Percentiles rank a stretch among this genome's conserved stretches.
These are phyloP conservation scores for Coniochaeta sp. DNA, from an alignment of 2,329 filamentous ascomycete species.

Conservation along the genomic window DNA sequence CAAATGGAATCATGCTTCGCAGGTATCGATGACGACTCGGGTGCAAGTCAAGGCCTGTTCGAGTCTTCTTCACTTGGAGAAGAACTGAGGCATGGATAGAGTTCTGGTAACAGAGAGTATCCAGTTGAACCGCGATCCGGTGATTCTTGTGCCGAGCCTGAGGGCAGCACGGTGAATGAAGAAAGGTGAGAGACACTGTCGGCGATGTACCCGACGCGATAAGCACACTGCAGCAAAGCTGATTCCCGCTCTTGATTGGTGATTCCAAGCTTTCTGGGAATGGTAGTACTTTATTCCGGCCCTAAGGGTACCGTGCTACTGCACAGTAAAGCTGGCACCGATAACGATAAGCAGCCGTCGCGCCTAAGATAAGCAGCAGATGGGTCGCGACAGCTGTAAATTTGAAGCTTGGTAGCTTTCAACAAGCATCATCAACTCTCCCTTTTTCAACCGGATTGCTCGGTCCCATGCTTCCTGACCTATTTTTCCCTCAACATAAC, in stretches of 20 bases:
- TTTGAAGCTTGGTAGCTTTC: neutral
- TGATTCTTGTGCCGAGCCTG: no score
- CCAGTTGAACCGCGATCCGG: no score
- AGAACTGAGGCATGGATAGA: no score
- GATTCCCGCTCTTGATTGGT: neutral
- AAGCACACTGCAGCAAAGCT: neutral
- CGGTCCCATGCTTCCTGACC: neutral
- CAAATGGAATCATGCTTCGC: no score
- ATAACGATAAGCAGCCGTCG: neutral
- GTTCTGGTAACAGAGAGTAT: no score
- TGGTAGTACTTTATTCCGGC: neutral
- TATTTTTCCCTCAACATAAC: neutral
- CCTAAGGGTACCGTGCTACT: no score
- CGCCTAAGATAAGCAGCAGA: neutral
- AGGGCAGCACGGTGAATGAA: no score
- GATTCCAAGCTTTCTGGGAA: neutral
- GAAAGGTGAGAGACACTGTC: neutral
- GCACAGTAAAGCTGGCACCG: neutral
- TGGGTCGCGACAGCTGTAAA: neutral
- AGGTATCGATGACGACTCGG: no score
- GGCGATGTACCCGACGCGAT: no score
- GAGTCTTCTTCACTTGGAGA: no score
- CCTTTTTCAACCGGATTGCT: neutral
- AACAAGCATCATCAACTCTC: neutral
- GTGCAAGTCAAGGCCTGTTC: no score